phyloP scores from a whole-genome alignment of 805 yeast species.

The Sporopachydermia lactativora region DNA sequence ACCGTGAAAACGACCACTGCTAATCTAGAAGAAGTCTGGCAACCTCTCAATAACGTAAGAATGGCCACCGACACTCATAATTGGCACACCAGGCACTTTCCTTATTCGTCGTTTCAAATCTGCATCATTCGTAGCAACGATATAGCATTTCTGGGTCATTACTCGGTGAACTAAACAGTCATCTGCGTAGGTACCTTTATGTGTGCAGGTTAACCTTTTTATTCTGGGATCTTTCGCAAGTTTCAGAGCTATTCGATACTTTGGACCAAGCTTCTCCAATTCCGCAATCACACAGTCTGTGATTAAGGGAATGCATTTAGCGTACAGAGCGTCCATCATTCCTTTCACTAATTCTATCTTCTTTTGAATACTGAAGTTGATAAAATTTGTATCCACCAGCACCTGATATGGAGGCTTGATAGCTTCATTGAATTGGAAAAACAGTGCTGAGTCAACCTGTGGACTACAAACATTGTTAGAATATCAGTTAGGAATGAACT shows the following conservation, averaged over 20 bases:
- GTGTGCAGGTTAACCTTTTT: slow-evolving; percentile 74
- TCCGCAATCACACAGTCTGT: slow-evolving; percentile 99
- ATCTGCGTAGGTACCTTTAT: slow-evolving; percentile 96
- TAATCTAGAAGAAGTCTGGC: slow-evolving; percentile 76
- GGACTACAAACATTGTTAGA: slow-evolving; percentile 35
- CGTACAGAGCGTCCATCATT: slow-evolving; percentile 90
- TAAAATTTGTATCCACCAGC: slow-evolving; percentile 89
- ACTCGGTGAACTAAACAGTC: slow-evolving; percentile 91
- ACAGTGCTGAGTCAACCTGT: slow-evolving; percentile 89
- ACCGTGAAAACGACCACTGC: no score
- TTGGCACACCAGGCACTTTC: slow-evolving; percentile 94
- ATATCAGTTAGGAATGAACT: not conserved
- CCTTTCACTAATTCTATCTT: slow-evolving; percentile 91
- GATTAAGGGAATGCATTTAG: slow-evolving; percentile 88
- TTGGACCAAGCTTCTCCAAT: slow-evolving; percentile 89
- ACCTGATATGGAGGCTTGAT: slow-evolving; percentile 98
- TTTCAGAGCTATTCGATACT: slow-evolving; percentile 81
- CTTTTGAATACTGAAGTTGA: slow-evolving; percentile 92
- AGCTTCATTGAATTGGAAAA: slow-evolving; percentile 87
- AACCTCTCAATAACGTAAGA: slow-evolving; percentile 85
- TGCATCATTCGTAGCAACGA: slow-evolving; percentile 97
- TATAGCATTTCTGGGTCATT: slow-evolving; percentile 90
- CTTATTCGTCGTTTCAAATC: slow-evolving; percentile 87
- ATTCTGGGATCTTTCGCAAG: slow-evolving; percentile 92
- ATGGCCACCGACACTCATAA: slow-evolving; percentile 93